A percentile compares a stretch with the other conserved stretches of the same genome.
Conservation (phyloP, 208 protist genomes). For the Ichthyophonus hoferi region DNA sequence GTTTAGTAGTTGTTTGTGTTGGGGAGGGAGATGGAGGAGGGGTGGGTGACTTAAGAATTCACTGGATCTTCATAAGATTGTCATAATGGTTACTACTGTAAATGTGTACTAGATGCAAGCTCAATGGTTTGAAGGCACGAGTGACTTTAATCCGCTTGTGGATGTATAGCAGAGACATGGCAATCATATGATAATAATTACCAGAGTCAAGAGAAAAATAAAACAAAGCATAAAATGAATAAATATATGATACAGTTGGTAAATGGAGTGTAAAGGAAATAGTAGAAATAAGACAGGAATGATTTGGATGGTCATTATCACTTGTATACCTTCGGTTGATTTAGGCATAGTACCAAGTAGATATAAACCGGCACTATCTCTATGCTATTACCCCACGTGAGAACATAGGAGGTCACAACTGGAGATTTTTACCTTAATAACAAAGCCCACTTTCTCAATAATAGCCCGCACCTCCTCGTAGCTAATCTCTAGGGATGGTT, state of each 20-base stretch:
- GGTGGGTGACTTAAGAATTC: background rate
- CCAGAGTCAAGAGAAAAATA: too few species aligned
- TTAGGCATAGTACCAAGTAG: background rate
- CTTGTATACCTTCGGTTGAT: background rate
- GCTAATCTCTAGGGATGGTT: conserved; percentile 12
- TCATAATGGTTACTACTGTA: background rate
- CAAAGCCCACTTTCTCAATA: background rate
- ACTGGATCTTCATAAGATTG: background rate
- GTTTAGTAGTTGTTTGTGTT: background rate
- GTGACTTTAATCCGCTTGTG: too few species aligned
- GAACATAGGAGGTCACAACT: background rate
- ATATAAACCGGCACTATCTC: background rate
- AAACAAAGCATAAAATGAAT: too few species aligned
- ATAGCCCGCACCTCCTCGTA: conserved; percentile 5
- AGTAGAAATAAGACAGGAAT: too few species aligned
- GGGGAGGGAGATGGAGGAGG: background rate
- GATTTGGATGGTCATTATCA: too few species aligned
- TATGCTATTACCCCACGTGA: background rate
- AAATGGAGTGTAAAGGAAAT: too few species aligned
- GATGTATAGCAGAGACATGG: too few species aligned
- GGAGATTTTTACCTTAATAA: background rate
- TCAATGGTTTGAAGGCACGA: too few species aligned
- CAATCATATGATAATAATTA: too few species aligned
- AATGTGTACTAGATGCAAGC: too few species aligned
- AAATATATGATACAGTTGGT: too few species aligned